These are phyloP conservation scores for Parascedosporium putredinis DNA, from an alignment of 2,329 filamentous ascomycete species.

Conservation along the genomic window DNA sequence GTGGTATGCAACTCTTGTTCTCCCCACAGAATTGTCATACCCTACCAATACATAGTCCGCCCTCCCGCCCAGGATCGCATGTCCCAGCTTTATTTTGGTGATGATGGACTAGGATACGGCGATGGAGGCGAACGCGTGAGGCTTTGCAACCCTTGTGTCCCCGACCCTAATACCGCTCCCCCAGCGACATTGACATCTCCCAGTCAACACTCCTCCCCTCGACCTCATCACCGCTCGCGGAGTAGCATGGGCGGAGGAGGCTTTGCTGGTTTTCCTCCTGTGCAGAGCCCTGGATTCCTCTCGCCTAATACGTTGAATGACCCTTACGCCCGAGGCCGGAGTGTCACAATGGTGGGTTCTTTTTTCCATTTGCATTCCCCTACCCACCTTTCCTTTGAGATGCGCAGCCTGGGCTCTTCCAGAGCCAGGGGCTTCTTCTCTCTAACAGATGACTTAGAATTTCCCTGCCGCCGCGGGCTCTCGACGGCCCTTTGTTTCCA, in stretches of 20 bases:
- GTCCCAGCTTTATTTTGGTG: constrained; percentile 3
- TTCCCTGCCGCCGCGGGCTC: constrained; percentile 12
- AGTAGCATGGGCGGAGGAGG: constrained; percentile 29
- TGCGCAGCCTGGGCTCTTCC: no score
- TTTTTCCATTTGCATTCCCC: no score
- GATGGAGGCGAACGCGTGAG: constrained; percentile 46
- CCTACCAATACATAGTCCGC: constrained; percentile 82
- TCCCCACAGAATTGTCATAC: constrained; percentile 89
- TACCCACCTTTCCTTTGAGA: no score
- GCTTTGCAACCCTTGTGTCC: constrained; percentile 52
- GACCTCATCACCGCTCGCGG: constrained; percentile 33
- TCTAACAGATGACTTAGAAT: constrained; percentile 1
- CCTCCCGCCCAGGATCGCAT: constrained; percentile 38
- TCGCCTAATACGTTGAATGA: constrained; percentile 6
- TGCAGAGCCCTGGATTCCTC: constrained; percentile 1
- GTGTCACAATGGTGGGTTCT: constrained; percentile 41
- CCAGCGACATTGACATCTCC: constrained; percentile 32
- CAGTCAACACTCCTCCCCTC: constrained; percentile 22
- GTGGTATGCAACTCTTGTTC: constrained; percentile 88
- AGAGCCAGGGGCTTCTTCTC: no score
- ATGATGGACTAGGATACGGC: neutral
- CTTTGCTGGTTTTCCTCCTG: neutral
- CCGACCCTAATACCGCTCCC: constrained; percentile 49
- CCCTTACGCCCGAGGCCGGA: constrained; percentile 26
- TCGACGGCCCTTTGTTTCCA: constrained; percentile 22